Conservation (phyloP, 176 grass and related monocot genomes). For the Aegilops bicornis region DNA sequence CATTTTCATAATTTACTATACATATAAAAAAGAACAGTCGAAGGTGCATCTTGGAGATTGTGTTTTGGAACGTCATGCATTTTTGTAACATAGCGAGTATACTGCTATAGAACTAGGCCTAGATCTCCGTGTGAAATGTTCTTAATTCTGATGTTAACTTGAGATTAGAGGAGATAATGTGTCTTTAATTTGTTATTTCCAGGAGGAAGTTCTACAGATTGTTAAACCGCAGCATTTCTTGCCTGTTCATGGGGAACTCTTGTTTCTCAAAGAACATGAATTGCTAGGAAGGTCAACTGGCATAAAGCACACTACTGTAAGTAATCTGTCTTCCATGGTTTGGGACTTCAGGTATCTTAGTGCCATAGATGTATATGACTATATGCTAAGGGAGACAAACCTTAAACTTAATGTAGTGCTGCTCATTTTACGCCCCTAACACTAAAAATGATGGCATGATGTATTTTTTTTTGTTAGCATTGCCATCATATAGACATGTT, state of each 20-base stretch:
- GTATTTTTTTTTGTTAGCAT: conserved; percentile 9
- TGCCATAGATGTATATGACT: neutral
- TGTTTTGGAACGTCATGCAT: neutral
- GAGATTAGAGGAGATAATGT: conserved; percentile 6
- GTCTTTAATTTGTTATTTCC: conserved; percentile 41
- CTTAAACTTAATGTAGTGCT: neutral
- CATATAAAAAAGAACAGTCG: neutral
- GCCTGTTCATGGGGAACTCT: conserved; percentile 94
- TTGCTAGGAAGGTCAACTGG: conserved; percentile 96
- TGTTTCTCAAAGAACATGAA: conserved; percentile 97
- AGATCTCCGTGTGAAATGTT: conserved; percentile 17
- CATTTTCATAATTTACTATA: neutral
- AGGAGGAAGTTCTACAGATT: conserved; percentile 98
- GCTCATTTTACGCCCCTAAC: conserved; percentile 2
- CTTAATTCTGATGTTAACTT: conserved; percentile 21
- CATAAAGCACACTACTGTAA: conserved; percentile 95
- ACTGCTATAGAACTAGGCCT: neutral
- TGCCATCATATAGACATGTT: conserved; percentile 17
- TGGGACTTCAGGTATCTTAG: neutral
- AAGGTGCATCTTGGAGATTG: neutral
- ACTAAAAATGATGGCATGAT: neutral
- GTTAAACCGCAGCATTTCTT: conserved; percentile 99
- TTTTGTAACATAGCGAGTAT: neutral
- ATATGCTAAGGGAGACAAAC: neutral
- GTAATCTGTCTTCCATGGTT: conserved; percentile 29